These are phyloP conservation scores for Penicillium sp. DNA, from an alignment of 2,329 filamentous ascomycete species.

Conservation along the genomic window DNA sequence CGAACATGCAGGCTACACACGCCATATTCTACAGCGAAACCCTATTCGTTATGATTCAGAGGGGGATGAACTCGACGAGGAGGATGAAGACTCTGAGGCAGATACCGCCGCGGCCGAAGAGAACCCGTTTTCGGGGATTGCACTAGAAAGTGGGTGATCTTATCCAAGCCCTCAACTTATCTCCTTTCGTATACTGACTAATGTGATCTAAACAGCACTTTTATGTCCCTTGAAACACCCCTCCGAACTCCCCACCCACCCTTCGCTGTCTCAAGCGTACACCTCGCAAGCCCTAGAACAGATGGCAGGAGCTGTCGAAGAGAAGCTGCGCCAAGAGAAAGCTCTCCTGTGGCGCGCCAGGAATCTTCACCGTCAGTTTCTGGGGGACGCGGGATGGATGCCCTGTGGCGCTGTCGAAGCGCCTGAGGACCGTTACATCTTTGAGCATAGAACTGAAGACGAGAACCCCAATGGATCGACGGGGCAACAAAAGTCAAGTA, in stretches of 20 bases:
- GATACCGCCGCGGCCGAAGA: slow-evolving; percentile 60
- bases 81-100: slow-evolving; percentile 59
- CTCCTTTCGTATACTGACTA: slow-evolving; percentile 10
- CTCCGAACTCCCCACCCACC: slow-evolving; percentile 60
- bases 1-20: slow-evolving; percentile 62
- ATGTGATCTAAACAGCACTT: slow-evolving; percentile 45
- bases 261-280: slow-evolving; percentile 59
- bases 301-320: slow-evolving; percentile 57
- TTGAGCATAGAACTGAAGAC: slow-evolving; percentile 37
- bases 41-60: slow-evolving; percentile 64
- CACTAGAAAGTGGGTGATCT: slow-evolving; percentile 53
- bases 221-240: slow-evolving; percentile 63
- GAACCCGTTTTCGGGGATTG: slow-evolving; percentile 61
- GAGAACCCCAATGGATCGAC: slow-evolving; percentile 15
- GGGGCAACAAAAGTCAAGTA: slow-evolving; percentile 18
- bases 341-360: slow-evolving; percentile 59
- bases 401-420: slow-evolving; percentile 56
- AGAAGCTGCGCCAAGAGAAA: slow-evolving; percentile 59
- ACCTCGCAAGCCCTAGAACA: slow-evolving; percentile 59
- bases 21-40: slow-evolving; percentile 60
- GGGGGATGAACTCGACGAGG: slow-evolving; percentile 61
- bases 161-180: not conserved
- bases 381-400: slow-evolving; percentile 62
- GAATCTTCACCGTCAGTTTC: slow-evolving; percentile 57
- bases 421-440: slow-evolving; percentile 50